Conservation (phyloP, 805 yeast genomes). For the Pichia paraexigua region DNA sequence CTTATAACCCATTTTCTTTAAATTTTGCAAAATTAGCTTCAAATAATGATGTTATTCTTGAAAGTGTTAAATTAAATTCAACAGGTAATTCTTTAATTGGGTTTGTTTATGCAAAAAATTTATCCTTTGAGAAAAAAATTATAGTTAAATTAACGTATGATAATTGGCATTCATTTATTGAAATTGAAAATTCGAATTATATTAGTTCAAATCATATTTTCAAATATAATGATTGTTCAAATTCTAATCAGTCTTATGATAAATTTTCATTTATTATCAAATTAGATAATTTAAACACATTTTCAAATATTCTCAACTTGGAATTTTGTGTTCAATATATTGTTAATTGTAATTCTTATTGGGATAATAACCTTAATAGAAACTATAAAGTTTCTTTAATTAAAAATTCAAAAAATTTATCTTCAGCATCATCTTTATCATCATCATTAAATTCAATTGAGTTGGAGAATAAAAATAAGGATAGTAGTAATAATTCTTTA, state of each 20-base stretch:
- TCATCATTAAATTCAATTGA: not conserved
- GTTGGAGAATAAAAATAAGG: not conserved
- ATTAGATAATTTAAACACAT: constrained; percentile 24
- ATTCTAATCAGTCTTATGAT: constrained; percentile 24
- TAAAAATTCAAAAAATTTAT: constrained; percentile 12
- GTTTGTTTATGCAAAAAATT: constrained; percentile 32
- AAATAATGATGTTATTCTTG: constrained; percentile 23
- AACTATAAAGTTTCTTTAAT: constrained; percentile 33
- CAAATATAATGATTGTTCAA: constrained; percentile 30
- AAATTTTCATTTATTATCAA: constrained; percentile 45
- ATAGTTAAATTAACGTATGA: constrained; percentile 42
- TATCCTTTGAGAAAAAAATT: constrained; percentile 33
- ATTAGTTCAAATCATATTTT: constrained; percentile 32
- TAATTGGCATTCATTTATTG: constrained; percentile 33
- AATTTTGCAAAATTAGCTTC: constrained; percentile 27
- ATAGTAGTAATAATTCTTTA: not conserved
- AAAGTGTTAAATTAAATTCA: constrained; percentile 32
- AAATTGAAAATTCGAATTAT: constrained; percentile 28
- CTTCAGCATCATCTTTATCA: not conserved
- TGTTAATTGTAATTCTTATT: constrained; percentile 25
- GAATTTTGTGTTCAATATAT: constrained; percentile 35
- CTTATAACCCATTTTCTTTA: constrained; percentile 19
- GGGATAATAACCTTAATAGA: constrained; percentile 34
- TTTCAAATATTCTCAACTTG: constrained; percentile 23
- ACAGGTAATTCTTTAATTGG: constrained; percentile 38